Evolutionary conservation across 352 stramenopile species (phyloP).

Genomic region (Globisporangium alternatum): DNA sequence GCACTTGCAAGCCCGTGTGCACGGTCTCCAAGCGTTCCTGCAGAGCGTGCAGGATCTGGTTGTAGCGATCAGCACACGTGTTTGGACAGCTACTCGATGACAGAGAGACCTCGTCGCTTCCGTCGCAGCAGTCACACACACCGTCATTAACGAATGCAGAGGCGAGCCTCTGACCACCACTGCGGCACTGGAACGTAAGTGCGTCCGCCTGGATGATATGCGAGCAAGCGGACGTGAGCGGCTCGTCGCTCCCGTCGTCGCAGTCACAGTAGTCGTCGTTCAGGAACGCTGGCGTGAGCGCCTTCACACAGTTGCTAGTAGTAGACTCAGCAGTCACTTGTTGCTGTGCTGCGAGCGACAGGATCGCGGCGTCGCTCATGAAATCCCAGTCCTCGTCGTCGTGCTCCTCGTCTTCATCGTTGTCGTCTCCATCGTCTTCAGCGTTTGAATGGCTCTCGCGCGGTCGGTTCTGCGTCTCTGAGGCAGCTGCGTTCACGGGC

Average conservation of each 20-base stretch:
- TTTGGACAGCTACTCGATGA: slow-evolving; percentile 28
- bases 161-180: slow-evolving; percentile 33
- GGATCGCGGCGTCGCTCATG: slow-evolving; percentile 44
- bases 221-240: slow-evolving; percentile 75
- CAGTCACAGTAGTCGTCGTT: slow-evolving; percentile 96
- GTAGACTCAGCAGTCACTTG: not conserved
- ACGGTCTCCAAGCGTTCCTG: slow-evolving; percentile 24
- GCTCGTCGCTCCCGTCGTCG: slow-evolving; percentile 89
- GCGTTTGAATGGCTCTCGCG: not conserved
- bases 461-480: not conserved
- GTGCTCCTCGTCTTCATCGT: not conserved
- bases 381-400: slow-evolving; percentile 36
- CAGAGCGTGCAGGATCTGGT: slow-evolving; percentile 19
- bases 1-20: slow-evolving; percentile 17
- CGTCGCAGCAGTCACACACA: slow-evolving; percentile 98
- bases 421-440: not conserved
- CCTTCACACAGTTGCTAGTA: slow-evolving; percentile 28
- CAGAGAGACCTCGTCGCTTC: slow-evolving; percentile 79
- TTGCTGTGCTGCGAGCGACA: slow-evolving; percentile 24
- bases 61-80: slow-evolving; percentile 31
- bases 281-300: slow-evolving; percentile 36
- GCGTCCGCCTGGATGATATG: slow-evolving; percentile 25
- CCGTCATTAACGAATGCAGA: slow-evolving; percentile 83
- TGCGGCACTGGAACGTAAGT: slow-evolving; percentile 37
- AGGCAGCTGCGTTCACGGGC: not conserved